Percentiles rank a stretch among this genome's conserved stretches.
Evolutionary conservation across 129 eudicot species (phyloP).

Genomic region (Pittosporum tobira): DNA sequence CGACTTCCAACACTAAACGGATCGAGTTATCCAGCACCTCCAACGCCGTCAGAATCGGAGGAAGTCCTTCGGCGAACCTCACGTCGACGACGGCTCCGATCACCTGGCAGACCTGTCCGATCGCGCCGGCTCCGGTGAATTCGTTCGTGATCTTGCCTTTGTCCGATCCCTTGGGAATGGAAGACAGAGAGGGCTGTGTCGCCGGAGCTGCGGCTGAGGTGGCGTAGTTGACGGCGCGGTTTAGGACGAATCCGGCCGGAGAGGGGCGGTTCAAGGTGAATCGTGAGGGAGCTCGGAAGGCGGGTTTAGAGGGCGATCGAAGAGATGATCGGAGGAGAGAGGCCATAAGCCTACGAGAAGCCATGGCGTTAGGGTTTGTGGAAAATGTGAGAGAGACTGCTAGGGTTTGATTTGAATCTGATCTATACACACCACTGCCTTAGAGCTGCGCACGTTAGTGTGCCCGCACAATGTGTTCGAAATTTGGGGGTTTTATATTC

Average conservation of each 20-base stretch:
- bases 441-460: neutral
- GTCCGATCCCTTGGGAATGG: constrained; percentile 14
- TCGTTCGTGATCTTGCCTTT: constrained; percentile 41
- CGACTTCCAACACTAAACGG: constrained; percentile 10
- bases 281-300: constrained; percentile 20
- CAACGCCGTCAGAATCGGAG: constrained; percentile 53
- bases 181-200: neutral
- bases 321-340: constrained; percentile 70
- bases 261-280: constrained; percentile 22
- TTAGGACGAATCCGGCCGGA: constrained; percentile 28
- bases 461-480: neutral
- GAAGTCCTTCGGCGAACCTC: constrained; percentile 50
- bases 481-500: neutral
- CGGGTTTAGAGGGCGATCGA: too few relatives aligned
- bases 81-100: constrained; percentile 70
- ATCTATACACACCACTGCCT: neutral
- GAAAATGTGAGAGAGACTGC: constrained; percentile 17
- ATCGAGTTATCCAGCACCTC: constrained; percentile 31
- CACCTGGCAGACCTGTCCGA: constrained; percentile 61
- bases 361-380: constrained; percentile 31
- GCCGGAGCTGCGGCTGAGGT: constrained; percentile 46
- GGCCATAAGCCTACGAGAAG: constrained; percentile 58
- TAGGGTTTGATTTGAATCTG: constrained; percentile 27
- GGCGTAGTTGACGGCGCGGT: constrained; percentile 47
- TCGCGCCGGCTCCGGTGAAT: constrained; percentile 47